These are phyloP conservation scores for Micractinium sp. DNA, from an alignment of 139 green algal species.

Conservation along the genomic window DNA sequence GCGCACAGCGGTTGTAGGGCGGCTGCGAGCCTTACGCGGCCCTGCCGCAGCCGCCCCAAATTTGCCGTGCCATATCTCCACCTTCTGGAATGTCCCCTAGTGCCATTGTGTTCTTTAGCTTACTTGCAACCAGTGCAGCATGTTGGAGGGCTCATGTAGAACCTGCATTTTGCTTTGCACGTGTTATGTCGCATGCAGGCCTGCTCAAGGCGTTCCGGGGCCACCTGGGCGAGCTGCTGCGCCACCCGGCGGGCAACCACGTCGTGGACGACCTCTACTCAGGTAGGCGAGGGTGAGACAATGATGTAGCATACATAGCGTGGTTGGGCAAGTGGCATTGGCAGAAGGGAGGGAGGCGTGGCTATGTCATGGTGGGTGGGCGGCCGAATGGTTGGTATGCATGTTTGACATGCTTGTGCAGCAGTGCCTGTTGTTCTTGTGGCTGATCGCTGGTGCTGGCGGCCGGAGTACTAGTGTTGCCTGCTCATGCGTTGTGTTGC, in stretches of 20 bases:
- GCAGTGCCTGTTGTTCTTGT: background rate
- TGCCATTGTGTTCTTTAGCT: background rate
- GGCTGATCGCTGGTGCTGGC: background rate
- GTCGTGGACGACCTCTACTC: constrained; percentile 74
- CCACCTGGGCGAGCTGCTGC: constrained; percentile 77
- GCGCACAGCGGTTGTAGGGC: constrained; percentile 7
- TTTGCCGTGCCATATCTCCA: background rate
- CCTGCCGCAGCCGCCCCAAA: background rate
- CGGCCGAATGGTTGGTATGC: background rate
- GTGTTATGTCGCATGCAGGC: constrained; percentile 45
- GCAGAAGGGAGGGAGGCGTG: background rate
- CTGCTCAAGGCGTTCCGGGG: constrained; percentile 75
- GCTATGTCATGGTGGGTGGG: background rate
- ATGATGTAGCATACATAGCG: background rate
- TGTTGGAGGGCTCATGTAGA: background rate
- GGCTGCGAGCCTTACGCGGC: background rate
- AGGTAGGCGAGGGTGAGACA: background rate
- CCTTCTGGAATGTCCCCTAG: background rate
- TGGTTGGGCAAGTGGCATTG: background rate
- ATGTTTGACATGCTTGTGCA: background rate
- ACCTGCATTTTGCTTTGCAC: background rate
- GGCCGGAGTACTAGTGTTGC: background rate
- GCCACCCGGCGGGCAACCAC: constrained; percentile 81
- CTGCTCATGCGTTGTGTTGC: no score
- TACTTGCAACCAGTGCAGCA: background rate